Base-by-base conservation (phyloP, 495 filamentous ascomycete species). In the Pyrenopolyporus hunteri region DNA sequence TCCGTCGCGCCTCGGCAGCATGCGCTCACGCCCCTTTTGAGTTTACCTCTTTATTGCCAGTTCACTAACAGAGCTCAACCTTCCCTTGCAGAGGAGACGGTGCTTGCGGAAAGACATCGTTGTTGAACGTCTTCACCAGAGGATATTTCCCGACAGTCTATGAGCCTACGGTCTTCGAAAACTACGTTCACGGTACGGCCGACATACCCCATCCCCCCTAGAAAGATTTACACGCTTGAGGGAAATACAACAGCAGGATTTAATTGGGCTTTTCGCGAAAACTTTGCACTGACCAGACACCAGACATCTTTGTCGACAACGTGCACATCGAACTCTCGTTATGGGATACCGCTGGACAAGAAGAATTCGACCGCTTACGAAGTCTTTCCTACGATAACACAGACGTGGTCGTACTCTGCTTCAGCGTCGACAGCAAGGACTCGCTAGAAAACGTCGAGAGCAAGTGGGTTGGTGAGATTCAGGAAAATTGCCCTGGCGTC, bases 131-230 rank as follows among this genome's bases (percentile, higher is more conserved):
- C 63, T 98, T 98, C 76, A 98, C 94, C 49, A 88, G 94, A 89
- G 94, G 94, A 67, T 97, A 95, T 72, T 98, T 98, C 76, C 94
- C 94, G 36, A 97, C 94, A 28, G 94, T 98, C 66, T 98, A 98
- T 74, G 94, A 98, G 73, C 94, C 94, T 48, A 98, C 94, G 14
- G 94, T 98, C 61, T 98, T 98, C 79, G 93, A 98, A 76, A 98
- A 98, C 77, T 98, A 98, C 73, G 94, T 98, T 57, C 94, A 98
- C 76, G 92, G 92, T 96, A 84, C 67, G 79, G 71, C 11, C 33
- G 26, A 33, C 11, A 26, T 36, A 32, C 14, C 10, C 10, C 20
- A 6, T 14, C 14, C 4, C 8, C 1, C 10, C 9, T 17, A 22
- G 14, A 16, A 25, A n/a, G 13, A 45, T 14, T 6, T 10, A 13